phyloP scores from a whole-genome alignment of 1,284 basidiomycete genomes.

The Fomitiporia mediterranea region DNA sequence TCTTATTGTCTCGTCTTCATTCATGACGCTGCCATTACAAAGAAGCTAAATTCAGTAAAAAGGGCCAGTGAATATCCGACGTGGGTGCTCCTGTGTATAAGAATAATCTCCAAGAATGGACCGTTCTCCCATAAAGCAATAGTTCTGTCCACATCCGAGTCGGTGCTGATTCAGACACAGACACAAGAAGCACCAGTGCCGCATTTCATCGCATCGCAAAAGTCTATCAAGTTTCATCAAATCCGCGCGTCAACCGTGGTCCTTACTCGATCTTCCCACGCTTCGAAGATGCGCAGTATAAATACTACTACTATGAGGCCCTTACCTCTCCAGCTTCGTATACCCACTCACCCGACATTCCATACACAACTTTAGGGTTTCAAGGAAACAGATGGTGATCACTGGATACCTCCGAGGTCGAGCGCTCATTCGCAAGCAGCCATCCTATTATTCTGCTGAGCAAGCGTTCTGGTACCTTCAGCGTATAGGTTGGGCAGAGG shows the following conservation, averaged over 20 bases:
- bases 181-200: background rate
- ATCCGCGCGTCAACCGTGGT: no score
- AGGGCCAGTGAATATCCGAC: no score
- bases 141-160: no score
- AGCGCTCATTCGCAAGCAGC: slow-evolving; percentile 12
- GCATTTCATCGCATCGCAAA: background rate
- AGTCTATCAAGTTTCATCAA: background rate
- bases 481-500: slow-evolving; percentile 9
- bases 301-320: background rate
- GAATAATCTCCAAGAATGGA: no score
- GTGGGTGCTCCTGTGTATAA: no score
- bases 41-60: no score
- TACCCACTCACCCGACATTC: background rate
- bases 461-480: slow-evolving; percentile 10
- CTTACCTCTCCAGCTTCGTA: background rate
- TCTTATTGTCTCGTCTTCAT: no score
- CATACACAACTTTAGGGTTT: background rate
- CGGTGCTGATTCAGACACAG: background rate
- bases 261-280: no score
- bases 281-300: background rate
- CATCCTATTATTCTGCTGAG: slow-evolving; percentile 12
- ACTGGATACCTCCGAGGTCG: slow-evolving; percentile 8
- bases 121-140: no score
- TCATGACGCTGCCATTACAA: no score
- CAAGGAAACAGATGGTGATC: background rate